phyloP scores from a whole-genome alignment of 2,329 filamentous ascomycete genomes.

The Ceratocystiopsis brevicomis region DNA sequence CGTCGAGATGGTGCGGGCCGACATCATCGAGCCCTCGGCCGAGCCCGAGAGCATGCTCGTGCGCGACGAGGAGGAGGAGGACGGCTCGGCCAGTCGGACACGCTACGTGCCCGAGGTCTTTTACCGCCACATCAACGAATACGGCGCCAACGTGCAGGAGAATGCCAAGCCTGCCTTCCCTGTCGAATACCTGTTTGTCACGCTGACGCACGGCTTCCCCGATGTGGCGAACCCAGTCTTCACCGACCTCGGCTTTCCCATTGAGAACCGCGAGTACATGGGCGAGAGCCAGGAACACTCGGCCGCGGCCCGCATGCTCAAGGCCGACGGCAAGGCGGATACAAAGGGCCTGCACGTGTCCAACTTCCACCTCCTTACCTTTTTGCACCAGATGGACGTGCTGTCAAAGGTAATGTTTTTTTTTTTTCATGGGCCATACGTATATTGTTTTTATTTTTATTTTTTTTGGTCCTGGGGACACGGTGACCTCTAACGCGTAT shows the following conservation, averaged over 20 bases:
- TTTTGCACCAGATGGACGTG: slow-evolving; percentile 61
- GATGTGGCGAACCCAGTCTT: slow-evolving; percentile 62
- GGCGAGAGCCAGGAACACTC: slow-evolving; percentile 70
- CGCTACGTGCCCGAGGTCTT: slow-evolving; percentile 96
- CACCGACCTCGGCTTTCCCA: slow-evolving; percentile 56
- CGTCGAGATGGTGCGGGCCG: slow-evolving; percentile 89
- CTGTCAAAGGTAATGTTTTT: slow-evolving; percentile 54
- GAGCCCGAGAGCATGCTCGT: slow-evolving; percentile 91
- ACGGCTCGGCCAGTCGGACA: slow-evolving; percentile 45
- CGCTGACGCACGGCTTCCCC: slow-evolving; percentile 90
- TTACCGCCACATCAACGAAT: slow-evolving; percentile 88
- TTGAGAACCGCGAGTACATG: slow-evolving; percentile 78
- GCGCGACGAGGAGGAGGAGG: slow-evolving; percentile 74
- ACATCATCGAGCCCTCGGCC: slow-evolving; percentile 87
- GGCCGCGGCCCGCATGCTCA: slow-evolving; percentile 48
- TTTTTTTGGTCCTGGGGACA: too few species aligned
- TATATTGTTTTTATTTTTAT: too few species aligned
- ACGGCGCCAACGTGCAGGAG: slow-evolving; percentile 88
- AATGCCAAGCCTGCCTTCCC: slow-evolving; percentile 94
- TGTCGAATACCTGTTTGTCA: slow-evolving; percentile 89
- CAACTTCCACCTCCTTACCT: slow-evolving; percentile 88
- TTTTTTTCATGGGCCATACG: background rate
- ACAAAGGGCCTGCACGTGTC: slow-evolving; percentile 53
- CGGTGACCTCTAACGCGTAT: background rate
- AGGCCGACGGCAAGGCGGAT: slow-evolving; percentile 29